phyloP scores from a whole-genome alignment of 306 rosid species.

The Trifolium subterraneum region DNA sequence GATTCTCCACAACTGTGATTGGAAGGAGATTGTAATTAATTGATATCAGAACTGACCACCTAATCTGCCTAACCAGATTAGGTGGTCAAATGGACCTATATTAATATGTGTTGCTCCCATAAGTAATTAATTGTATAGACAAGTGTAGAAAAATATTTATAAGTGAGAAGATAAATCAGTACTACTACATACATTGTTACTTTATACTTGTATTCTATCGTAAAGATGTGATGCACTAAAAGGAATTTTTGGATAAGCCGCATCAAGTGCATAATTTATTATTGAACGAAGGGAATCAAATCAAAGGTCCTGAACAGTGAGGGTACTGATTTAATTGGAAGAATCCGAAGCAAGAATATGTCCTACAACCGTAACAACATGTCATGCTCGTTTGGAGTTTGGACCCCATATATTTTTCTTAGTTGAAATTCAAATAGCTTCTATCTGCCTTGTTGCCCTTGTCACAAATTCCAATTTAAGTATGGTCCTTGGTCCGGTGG shows the following conservation, averaged over 20 bases:
- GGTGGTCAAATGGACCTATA: no score
- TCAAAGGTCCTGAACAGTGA: neutral
- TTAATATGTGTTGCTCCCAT: neutral
- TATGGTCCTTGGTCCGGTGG: neutral
- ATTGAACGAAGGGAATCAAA: neutral
- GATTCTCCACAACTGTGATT: no score
- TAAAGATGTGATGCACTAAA: no score
- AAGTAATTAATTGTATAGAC: neutral
- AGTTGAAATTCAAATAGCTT: neutral
- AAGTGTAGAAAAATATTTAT: neutral
- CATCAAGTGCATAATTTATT: neutral
- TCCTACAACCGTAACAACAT: neutral
- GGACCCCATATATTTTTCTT: neutral
- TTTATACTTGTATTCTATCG: no score
- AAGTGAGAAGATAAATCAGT: neutral
- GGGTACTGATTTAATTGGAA: neutral
- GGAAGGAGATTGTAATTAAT: no score
- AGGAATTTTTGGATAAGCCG: neutral
- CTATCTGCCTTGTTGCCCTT: neutral
- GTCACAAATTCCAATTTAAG: neutral
- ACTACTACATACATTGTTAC: neutral
- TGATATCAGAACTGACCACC: no score
- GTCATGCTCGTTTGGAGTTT: neutral
- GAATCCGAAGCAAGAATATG: constrained; percentile 13
- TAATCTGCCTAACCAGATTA: no score